Percentiles rank a stretch among this genome's conserved stretches.
These are phyloP conservation scores for Aspergillus ochraceoroseus DNA, from an alignment of 2,329 filamentous ascomycete species.

Conservation along the genomic window DNA sequence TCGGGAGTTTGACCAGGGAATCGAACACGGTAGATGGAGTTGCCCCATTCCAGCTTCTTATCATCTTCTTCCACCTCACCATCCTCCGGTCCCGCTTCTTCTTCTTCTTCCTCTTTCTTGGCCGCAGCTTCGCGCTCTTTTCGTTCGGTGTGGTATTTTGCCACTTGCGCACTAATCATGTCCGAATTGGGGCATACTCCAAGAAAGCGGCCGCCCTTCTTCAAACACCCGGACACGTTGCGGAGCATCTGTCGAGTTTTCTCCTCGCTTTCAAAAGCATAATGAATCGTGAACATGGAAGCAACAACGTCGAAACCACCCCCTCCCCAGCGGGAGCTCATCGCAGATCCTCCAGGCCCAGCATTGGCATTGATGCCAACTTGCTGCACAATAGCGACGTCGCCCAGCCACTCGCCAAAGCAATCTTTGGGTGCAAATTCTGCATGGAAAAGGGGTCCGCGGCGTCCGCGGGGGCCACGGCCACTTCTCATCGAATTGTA, in stretches of 20 bases:
- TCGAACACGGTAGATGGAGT: slow-evolving; percentile 83
- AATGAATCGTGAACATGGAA: slow-evolving; percentile 99
- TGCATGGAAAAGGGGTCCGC: slow-evolving; percentile 67
- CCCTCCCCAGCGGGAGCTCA: slow-evolving; percentile 61
- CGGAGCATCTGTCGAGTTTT: slow-evolving; percentile 88
- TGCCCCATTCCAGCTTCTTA: slow-evolving; percentile 74
- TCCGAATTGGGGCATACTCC: slow-evolving; percentile 97
- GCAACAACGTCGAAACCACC: slow-evolving; percentile 93
- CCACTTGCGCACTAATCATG: slow-evolving; percentile 74
- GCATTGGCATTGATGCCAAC: slow-evolving; percentile 79
- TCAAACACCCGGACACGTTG: slow-evolving; percentile 84
- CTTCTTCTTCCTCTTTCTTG: slow-evolving; percentile 36
- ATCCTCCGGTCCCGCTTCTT: slow-evolving; percentile 38
- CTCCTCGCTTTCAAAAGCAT: slow-evolving; percentile 88
- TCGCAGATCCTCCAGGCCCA: slow-evolving; percentile 51
- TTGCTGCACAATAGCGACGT: slow-evolving; percentile 73
- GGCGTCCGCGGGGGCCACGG: slow-evolving; percentile 50
- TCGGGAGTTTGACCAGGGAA: slow-evolving; percentile 78
- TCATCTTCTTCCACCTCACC: slow-evolving; percentile 56
- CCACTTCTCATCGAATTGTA: slow-evolving; percentile 67
- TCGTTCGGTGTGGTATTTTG: slow-evolving; percentile 62
- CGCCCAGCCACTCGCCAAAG: slow-evolving; percentile 76
- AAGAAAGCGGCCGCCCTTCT: slow-evolving; percentile 90
- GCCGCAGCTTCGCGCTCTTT: slow-evolving; percentile 44
- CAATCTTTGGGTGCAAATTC: slow-evolving; percentile 91